These are phyloP conservation scores for Vitis cinerea DNA, from an alignment of 164 flowering plant genomes.

Conservation along the genomic window DNA sequence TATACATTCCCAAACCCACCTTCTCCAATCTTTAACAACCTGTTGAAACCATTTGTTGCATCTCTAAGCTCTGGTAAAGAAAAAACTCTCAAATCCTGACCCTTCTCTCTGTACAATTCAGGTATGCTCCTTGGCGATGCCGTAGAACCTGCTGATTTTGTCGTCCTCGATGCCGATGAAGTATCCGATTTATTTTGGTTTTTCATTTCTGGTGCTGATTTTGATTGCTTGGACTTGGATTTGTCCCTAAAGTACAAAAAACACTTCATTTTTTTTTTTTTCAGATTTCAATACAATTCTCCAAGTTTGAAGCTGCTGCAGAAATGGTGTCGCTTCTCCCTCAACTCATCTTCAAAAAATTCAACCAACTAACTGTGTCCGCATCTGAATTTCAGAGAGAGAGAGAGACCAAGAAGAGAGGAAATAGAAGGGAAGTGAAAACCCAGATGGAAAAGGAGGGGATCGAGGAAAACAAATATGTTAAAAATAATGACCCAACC, in stretches of 20 bases:
- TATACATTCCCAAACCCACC: constrained; percentile 74
- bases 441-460: background rate
- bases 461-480: background rate
- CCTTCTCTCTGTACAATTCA: constrained; percentile 59
- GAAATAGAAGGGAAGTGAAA: background rate
- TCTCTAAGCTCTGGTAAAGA: constrained; percentile 44
- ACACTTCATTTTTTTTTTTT: constrained; percentile 28
- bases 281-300: background rate
- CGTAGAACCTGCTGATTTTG: constrained; percentile 37
- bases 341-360: background rate
- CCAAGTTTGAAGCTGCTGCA: background rate
- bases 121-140: constrained; percentile 41
- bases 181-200: constrained; percentile 5
- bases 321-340: background rate
- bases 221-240: constrained; percentile 21
- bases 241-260: constrained; percentile 29
- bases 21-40: constrained; percentile 58
- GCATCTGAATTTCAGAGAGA: background rate
- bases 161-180: constrained; percentile 15
- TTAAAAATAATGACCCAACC: no score
- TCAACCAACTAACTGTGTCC: background rate
- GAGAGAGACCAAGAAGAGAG: background rate
- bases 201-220: constrained; percentile 45
- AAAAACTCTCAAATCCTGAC: constrained; percentile 53
- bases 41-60: constrained; percentile 59